Conservation (phyloP, 2,329 filamentous ascomycete genomes). For the Botryotinia globosa region DNA sequence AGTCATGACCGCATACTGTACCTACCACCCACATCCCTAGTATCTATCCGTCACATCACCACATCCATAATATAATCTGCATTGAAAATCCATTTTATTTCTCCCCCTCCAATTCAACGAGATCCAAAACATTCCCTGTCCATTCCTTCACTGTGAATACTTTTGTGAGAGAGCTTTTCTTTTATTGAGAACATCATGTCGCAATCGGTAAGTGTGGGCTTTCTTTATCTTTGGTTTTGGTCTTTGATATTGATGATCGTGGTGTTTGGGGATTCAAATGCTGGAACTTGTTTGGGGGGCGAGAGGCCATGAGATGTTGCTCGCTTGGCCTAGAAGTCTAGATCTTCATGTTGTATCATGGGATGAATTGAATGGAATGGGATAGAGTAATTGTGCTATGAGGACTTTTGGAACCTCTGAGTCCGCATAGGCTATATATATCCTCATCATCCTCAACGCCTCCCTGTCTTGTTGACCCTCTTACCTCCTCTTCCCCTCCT, state of each 20-base stretch:
- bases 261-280: neutral
- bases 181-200: conserved; percentile 29
- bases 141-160: neutral
- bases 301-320: neutral
- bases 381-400: neutral
- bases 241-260: neutral
- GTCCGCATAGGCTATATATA: too few species aligned
- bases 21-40: neutral
- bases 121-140: neutral
- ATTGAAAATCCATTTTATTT: conserved; percentile 11
- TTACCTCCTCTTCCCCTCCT: too few species aligned
- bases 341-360: neutral
- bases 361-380: neutral
- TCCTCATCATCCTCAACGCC: neutral
- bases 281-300: neutral
- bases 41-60: neutral
- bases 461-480: neutral
- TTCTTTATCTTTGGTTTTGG: neutral
- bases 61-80: neutral
- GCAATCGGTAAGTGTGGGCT: conserved; percentile 32
- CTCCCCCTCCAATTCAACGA: neutral
- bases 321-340: neutral
- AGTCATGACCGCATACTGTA: conserved; percentile 16
- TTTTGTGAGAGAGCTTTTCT: neutral
- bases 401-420: neutral